These are phyloP conservation scores for Saccharomyces hybrid DNA, from an alignment of 1,139 yeast species.

Conservation along the genomic window DNA sequence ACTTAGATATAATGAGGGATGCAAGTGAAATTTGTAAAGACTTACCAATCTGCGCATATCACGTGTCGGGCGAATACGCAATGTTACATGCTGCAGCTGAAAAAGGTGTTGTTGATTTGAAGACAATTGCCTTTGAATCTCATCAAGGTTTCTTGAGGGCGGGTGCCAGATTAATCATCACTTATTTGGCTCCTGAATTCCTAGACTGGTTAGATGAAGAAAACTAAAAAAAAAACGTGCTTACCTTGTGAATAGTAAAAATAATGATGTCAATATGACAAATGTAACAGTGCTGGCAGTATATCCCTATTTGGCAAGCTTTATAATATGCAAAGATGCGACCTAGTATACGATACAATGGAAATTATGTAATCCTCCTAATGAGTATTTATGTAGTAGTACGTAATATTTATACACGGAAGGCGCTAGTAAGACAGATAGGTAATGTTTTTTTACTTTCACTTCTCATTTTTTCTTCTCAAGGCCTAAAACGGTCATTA, in stretches of 20 bases:
- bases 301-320: not conserved
- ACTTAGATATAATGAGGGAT: slow-evolving; percentile 81
- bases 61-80: slow-evolving; percentile 95
- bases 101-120: slow-evolving; percentile 83
- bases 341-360: not conserved
- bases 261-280: not conserved
- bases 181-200: slow-evolving; percentile 93
- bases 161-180: slow-evolving; percentile 85
- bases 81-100: slow-evolving; percentile 99
- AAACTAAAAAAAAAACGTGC: not conserved
- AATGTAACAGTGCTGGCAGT: not conserved
- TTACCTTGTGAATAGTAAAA: not conserved
- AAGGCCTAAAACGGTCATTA: slow-evolving; percentile 25
- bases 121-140: slow-evolving; percentile 83
- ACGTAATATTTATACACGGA: not conserved
- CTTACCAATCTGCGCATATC: slow-evolving; percentile 89
- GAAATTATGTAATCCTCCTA: not conserved
- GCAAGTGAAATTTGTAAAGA: slow-evolving; percentile 77
- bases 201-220: slow-evolving; percentile 70
- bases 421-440: not conserved
- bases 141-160: slow-evolving; percentile 91
- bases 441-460: not conserved
- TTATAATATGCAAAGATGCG: not conserved
- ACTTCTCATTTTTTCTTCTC: slow-evolving; percentile 12
- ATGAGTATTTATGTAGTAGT: not conserved